Base-by-base conservation (phyloP, 2,329 filamentous ascomycete species). In the Cladosporium sp. region DNA sequence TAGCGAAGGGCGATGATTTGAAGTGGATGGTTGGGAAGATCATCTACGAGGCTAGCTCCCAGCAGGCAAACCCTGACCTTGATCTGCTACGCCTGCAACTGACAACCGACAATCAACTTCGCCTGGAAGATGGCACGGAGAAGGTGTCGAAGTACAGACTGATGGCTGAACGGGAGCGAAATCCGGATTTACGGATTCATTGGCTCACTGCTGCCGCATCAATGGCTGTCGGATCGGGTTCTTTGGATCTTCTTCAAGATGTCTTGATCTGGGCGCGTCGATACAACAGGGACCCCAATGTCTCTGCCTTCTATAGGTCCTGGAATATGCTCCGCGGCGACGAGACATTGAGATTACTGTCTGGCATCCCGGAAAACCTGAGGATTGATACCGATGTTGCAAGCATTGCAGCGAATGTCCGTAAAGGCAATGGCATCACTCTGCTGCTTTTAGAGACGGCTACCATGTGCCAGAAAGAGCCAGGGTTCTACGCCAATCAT, bases 261-360 rank as follows among this genome's bases (percentile, higher is more conserved):
- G 62, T 63, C 1, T 34, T 71, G 2, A 33, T 62, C 2, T 74
- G 71, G 71, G 58, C 65, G 1, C 66, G 62, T 6, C 62, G 68
- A 2, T 73, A 66, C 52, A 59, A 68, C n/a, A 65, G 65, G 19
- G 72, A 74, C 59, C 63, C 66, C 6, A 45, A 63, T n/a, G 40
- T 43, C 1, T 22, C 40, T 9, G 14, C 34, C 6, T n/a, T 50
- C 32, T 50, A 50, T 9, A 14, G 35, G 35, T 13, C 10, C 4
- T 14, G 10, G 13, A 14, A 14, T 9, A 22, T 22, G 14, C 31
- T 50, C 5, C 18, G 40, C 16, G 14, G 18, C 2, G 5, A 37
- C 2, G 40, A 50, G 4, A 50, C 40, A 13, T 22, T 50, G 18
- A 35, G 16, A 4, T 8, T 50, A 8, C 10, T 50, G 16, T 43